These are phyloP conservation scores for Linum usitatissimum DNA, from an alignment of 345 rosid genomes.

Conservation along the genomic window DNA sequence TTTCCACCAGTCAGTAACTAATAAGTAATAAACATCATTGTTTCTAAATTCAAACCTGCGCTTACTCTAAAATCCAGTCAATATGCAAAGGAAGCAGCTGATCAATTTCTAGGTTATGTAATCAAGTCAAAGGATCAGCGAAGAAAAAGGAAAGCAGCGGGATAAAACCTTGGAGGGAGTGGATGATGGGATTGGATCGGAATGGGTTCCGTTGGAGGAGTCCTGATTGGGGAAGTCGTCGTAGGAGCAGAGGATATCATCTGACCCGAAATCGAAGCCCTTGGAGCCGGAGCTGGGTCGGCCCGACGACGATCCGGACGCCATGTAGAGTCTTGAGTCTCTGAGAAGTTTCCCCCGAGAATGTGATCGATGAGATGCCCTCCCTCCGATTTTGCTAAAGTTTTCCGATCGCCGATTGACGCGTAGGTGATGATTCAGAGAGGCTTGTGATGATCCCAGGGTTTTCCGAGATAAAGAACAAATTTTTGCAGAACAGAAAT, in stretches of 20 bases:
- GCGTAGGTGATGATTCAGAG: too few relatives aligned
- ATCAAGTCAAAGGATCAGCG: background rate
- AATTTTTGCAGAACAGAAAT: too few relatives aligned
- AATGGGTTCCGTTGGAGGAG: slow-evolving; percentile 49
- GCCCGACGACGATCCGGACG: slow-evolving; percentile 76
- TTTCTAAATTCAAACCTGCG: too few relatives aligned
- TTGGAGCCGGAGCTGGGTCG: slow-evolving; percentile 54
- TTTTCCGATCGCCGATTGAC: too few relatives aligned
- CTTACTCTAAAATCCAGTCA: too few relatives aligned
- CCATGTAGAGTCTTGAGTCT: slow-evolving; percentile 35
- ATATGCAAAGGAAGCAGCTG: too few relatives aligned
- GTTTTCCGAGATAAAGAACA: too few relatives aligned
- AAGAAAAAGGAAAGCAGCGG: background rate
- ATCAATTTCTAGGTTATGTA: background rate
- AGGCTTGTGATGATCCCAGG: too few relatives aligned
- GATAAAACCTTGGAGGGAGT: slow-evolving; percentile 33
- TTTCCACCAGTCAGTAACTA: too few relatives aligned
- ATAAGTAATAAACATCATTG: too few relatives aligned
- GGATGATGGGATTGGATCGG: slow-evolving; percentile 43
- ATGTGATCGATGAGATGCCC: background rate
- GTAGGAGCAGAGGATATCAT: slow-evolving; percentile 96
- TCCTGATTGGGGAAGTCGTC: slow-evolving; percentile 76
- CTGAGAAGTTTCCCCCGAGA: background rate
- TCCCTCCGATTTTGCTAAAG: background rate
- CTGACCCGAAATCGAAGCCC: slow-evolving; percentile 88